Conservation (phyloP, 1,139 yeast genomes). For the Nakaseomyces glabratus region DNA sequence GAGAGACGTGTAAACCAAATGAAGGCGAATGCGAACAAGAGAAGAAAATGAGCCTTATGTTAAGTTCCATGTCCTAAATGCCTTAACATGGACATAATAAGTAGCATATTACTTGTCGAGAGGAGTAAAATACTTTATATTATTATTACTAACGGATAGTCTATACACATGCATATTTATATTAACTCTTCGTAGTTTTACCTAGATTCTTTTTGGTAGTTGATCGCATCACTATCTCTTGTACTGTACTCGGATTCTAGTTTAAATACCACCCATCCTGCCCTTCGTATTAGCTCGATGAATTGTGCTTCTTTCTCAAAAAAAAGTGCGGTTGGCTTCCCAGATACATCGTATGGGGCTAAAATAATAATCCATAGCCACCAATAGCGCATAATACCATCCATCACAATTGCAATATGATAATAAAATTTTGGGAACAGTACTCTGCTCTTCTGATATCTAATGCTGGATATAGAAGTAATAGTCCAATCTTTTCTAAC, state of each 20-base stretch:
- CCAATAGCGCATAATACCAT: conserved; percentile 57
- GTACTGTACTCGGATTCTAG: conserved; percentile 60
- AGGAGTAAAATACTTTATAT: no score
- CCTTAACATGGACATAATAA: no score
- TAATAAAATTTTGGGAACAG: conserved; percentile 36
- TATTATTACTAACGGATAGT: no score
- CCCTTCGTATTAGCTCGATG: conserved; percentile 71
- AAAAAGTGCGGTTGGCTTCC: conserved; percentile 23
- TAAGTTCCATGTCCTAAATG: no score
- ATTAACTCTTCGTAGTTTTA: no score
- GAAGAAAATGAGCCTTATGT: conserved; percentile 20
- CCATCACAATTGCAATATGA: conserved; percentile 46
- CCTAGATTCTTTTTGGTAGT: conserved; percentile 1
- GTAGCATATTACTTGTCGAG: no score
- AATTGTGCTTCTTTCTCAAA: conserved; percentile 55
- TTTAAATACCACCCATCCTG: conserved; percentile 83
- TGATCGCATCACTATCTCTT: background rate
- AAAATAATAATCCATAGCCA: conserved; percentile 52
- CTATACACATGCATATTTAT: no score
- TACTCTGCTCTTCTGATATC: conserved; percentile 19
- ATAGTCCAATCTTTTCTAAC: conserved; percentile 82
- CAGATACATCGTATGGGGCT: conserved; percentile 5
- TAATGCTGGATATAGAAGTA: conserved; percentile 38
- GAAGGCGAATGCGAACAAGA: conserved; percentile 39
- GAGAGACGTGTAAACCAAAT: conserved; percentile 63